Percentiles rank a stretch among this genome's conserved stretches.
phyloP scores from a whole-genome alignment of 2,329 filamentous ascomycete species.

The Penicillium sp. region DNA sequence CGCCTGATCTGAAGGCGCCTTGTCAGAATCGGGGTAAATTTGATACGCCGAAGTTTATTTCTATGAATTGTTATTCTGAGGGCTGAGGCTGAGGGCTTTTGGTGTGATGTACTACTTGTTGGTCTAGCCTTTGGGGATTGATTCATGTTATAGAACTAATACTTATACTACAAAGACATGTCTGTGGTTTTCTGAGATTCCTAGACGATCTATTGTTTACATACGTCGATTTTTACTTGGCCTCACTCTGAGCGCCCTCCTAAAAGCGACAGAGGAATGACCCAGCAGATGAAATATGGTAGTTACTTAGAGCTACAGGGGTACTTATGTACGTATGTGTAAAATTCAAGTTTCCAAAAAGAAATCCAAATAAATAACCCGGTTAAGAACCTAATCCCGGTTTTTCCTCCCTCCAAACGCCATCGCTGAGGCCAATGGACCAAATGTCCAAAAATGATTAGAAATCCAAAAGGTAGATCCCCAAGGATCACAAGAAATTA shows the following conservation, averaged over 20 bases:
- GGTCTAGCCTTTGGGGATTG: not conserved
- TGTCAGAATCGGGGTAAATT: not conserved
- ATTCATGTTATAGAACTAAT: not conserved
- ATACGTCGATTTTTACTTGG: no score
- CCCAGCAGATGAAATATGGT: not conserved
- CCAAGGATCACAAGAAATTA: conserved; percentile 13
- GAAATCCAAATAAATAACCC: not conserved
- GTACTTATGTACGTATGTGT: not conserved
- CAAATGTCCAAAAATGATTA: conserved; percentile 12
- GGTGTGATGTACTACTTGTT: not conserved
- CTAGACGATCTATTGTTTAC: not conserved
- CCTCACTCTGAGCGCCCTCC: not conserved
- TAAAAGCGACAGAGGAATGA: not conserved
- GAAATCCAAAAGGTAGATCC: conserved; percentile 4
- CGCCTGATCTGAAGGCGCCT: not conserved
- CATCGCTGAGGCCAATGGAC: conserved; percentile 25
- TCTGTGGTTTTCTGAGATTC: not conserved
- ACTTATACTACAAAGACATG: not conserved
- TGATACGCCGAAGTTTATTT: not conserved
- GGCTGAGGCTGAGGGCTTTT: not conserved
- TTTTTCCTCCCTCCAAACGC: conserved; percentile 24
- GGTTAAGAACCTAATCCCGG: conserved; percentile 6
- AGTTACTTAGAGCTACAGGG: not conserved
- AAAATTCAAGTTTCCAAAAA: not conserved
- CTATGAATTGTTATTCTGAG: not conserved